A percentile compares a stretch with the other conserved stretches of the same genome.
Conservation (phyloP, 192 early-diverging fungal species). For the Coemansia sp. region DNA sequence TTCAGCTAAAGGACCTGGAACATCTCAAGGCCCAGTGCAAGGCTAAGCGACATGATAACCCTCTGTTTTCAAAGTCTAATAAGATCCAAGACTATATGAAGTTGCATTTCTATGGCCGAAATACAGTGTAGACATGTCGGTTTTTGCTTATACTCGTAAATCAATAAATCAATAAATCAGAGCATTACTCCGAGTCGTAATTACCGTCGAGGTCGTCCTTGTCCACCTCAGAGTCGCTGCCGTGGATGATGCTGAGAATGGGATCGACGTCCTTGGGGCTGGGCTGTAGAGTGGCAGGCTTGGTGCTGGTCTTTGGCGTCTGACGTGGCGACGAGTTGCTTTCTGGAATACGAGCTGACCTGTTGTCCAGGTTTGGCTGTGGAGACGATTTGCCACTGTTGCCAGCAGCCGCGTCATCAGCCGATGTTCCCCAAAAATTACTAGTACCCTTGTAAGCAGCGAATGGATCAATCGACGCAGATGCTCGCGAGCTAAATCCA, state of each 20-base stretch:
- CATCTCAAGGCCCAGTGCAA: not conserved
- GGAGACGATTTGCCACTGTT: not conserved
- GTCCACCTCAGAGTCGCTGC: not conserved
- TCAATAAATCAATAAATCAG: no score
- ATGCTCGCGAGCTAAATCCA: constrained; percentile 25
- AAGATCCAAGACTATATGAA: no score
- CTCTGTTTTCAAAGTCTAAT: no score
- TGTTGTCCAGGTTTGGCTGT: not conserved
- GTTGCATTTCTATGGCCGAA: no score
- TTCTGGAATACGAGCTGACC: not conserved
- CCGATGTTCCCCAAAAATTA: not conserved
- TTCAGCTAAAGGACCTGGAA: not conserved
- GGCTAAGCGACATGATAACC: not conserved
- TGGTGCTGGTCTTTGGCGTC: not conserved
- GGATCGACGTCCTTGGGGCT: constrained; percentile 5
- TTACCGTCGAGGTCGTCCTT: not conserved
- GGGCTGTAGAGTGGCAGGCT: not conserved
- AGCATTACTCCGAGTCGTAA: constrained; percentile 15
- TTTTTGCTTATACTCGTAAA: no score
- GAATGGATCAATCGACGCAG: constrained; percentile 10
- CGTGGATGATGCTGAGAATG: constrained; percentile 15
- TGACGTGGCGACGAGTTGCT: not conserved
- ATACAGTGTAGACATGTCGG: no score
- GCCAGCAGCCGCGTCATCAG: not conserved
- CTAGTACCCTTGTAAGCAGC: constrained; percentile 2